These are phyloP conservation scores for Aspergillus ellipticus DNA, from an alignment of 495 filamentous ascomycete species.

Conservation along the genomic window DNA sequence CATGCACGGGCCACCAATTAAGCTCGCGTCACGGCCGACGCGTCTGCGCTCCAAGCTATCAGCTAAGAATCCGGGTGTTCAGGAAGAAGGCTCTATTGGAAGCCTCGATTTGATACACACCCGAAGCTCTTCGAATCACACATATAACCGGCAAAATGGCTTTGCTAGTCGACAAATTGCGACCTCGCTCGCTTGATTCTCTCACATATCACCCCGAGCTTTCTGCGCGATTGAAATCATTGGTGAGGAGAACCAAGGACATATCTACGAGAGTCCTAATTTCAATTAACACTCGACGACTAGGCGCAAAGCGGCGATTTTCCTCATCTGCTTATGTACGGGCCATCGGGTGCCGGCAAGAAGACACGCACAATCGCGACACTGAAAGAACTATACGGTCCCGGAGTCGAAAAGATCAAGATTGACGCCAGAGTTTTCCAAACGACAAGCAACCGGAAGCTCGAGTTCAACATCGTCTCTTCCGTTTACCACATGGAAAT, in stretches of 20 bases:
- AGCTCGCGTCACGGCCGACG: constrained; percentile 37
- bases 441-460: constrained; percentile 89
- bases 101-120: background rate
- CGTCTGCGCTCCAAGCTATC: constrained; percentile 25
- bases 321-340: constrained; percentile 93
- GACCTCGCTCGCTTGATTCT: constrained; percentile 81
- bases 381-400: constrained; percentile 84
- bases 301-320: constrained; percentile 96
- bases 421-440: constrained; percentile 95
- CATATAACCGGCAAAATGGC: constrained; percentile 45
- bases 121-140: background rate
- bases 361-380: constrained; percentile 96
- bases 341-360: constrained; percentile 93
- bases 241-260: constrained; percentile 55
- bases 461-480: constrained; percentile 97
- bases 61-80: background rate
- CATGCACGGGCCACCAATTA: constrained; percentile 41
- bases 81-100: background rate
- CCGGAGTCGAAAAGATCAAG: constrained; percentile 95
- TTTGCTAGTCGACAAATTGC: constrained; percentile 90
- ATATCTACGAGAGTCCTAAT: background rate
- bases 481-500: constrained; percentile 98
- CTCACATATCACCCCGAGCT: constrained; percentile 87
- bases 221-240: constrained; percentile 78
- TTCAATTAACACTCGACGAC: background rate